Base-by-base conservation (phyloP, 2,329 filamentous ascomycete genomes). In the Exophiala xenobiotica region DNA sequence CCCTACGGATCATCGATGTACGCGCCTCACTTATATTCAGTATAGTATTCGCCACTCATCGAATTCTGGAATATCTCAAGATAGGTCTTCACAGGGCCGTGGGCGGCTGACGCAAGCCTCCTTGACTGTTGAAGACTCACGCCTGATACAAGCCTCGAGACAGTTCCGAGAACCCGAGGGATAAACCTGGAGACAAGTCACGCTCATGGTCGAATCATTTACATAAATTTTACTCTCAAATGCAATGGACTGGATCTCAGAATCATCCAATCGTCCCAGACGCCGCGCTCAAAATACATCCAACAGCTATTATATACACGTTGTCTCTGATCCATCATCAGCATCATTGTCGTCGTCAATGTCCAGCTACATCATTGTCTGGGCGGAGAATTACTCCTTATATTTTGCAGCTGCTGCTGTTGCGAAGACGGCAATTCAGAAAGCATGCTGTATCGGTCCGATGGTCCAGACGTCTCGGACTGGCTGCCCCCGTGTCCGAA, bases 371-470 rank as follows among this genome's bases (percentile, higher is more conserved):
- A 12, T 6, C n/a, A 5, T 40, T 20, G 23, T 40, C 38, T 18
- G n/a, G 20, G 20, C 20, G 38, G 20, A 40, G 38, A 40, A 18
- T 18, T n/a, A 23, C 41, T 41, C 19, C 38, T 37, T 4, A 16
- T 18, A 29, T 20, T 27, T 38, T 43, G 37, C 18, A n/a, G 4
- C 19, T 39, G 37, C 29, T 46, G 22, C n/a, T 39, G 45, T n/a
- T 52, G 53, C 12, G 37, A 19, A 8, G 47, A 53, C 18, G 53
- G 51, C 41, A 54, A 14, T 40, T 56, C 51, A 4, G 53, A 54
- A 23, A 56, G 31, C 39, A 52, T 45, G 38, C 54, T 54, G 8
- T 35, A 48, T 14, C 54, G 56, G 18, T 59, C 51, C n/a, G 42
- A 51, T 20, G 18, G 19, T n/a, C 45, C 38, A 12, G 53, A 50